Base-by-base conservation (phyloP, 2,329 filamentous ascomycete species). In the Colletotrichum viniferum region DNA sequence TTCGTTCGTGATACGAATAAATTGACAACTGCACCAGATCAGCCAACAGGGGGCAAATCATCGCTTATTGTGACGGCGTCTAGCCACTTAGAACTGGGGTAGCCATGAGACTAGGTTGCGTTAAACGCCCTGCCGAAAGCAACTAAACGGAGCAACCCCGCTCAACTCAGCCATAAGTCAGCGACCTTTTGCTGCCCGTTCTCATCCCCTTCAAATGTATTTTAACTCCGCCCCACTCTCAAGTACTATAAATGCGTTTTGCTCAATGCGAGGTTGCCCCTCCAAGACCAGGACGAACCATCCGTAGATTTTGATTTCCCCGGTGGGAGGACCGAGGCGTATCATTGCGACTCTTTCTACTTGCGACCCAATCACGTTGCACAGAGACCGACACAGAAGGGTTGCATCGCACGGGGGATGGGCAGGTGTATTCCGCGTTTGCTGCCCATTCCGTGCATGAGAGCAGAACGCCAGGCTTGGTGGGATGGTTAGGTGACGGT, bases 281-380 rank as follows among this genome's bases (percentile, higher is more conserved):
- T 52, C 43, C 67, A 26, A 36, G 32, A 26, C 30, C 26, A 52
- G 21, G 38, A 32, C 5, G 43, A 71, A 58, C 61, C 61, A 71
- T 71, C 56, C 61, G 69, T 71, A 61, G 69, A 71, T 32, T 71
- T 71, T 32, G 21, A 58, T 66, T 71, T 62, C 14, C 61, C 61
- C 69, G 62, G 34, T 36, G 61, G 36, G 36, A 6, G 21, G 21
- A 67, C 55, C 62, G 58, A 32, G 55, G 43, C 58, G 18, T 30
- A 24, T 32, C 32, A 43, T 30, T 61, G 28, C 24, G 26, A 72
- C 34, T 61, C 36, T 52, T 52, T 70, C 55, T 72, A 48, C 24
- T 68, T 34, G 62, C 62, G 69, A 34, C 62, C 62, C 62, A 72
- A 72, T 72, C 62, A 58, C 12, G 26, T 14, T 55, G 52, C 34